A percentile compares a stretch with the other conserved stretches of the same genome.
Conservation (phyloP, 306 rosid species). For the Boehmeria nivea region DNA sequence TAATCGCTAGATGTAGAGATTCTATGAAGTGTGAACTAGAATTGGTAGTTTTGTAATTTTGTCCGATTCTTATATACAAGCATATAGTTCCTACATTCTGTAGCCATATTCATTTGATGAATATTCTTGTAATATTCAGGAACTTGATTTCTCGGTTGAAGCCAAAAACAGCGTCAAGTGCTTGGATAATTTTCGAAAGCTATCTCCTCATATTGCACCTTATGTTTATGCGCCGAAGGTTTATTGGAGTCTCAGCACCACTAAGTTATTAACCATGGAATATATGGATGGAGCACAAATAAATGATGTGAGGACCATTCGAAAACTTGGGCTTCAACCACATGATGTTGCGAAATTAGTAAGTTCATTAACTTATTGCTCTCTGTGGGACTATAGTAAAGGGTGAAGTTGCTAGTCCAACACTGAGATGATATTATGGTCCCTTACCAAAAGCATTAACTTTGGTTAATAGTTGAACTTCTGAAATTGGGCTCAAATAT, state of each 20-base stretch:
- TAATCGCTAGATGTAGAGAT: neutral
- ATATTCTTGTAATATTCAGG: constrained; percentile 48
- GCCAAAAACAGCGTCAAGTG: constrained; percentile 92
- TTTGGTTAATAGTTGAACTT: neutral
- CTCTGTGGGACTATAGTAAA: constrained; percentile 2
- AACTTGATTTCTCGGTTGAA: constrained; percentile 76
- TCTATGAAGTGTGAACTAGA: neutral
- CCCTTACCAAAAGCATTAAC: neutral
- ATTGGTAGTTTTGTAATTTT: neutral
- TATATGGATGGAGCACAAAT: constrained; percentile 79
- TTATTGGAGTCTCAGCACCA: constrained; percentile 74
- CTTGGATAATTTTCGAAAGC: constrained; percentile 70
- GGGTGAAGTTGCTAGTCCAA: neutral
- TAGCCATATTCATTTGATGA: constrained; percentile 20
- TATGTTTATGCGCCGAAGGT: constrained; percentile 85
- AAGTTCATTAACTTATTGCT: constrained; percentile 30
- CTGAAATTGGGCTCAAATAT: neutral
- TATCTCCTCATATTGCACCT: constrained; percentile 85
- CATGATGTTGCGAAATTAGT: constrained; percentile 83
- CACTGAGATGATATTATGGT: neutral
- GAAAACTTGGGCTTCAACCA: constrained; percentile 60
- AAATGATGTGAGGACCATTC: constrained; percentile 64
- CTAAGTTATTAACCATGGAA: constrained; percentile 93
- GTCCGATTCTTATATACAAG: neutral
- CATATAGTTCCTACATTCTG: neutral